Evolutionary conservation across 2,329 filamentous ascomycete species (phyloP), one percentile per base, ranked within the genome.

Genomic region (Cladosporium colombiae): DNA sequence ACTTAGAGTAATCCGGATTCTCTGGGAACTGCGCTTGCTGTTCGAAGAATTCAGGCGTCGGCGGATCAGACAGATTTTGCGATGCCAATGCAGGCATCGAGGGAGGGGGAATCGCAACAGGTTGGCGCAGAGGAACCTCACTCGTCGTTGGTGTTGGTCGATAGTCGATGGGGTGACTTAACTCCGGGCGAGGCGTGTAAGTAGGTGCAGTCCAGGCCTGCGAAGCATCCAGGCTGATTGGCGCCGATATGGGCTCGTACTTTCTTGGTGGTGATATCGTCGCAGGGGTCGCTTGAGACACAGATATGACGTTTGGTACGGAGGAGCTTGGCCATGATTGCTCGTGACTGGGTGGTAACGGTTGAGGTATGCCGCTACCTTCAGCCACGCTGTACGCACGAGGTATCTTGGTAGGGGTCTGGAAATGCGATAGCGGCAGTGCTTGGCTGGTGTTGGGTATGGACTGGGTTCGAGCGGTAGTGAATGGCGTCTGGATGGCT

Each of bases 11-110:
- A 8, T 35, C 44, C 21, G 23, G 56, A 18, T 33, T 25, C 23
- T 44, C 44, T 11, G 49, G 55, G 25, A 29, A 53, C 3, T 71
- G 66, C 18, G 59, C n/a, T 57, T 74, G 70, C 35, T 73, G 66
- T 50, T 74, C 73, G 55, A 72, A 73, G 49, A 68, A 67, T 5
- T 74, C 70, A 11, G 70, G 62, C 27, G 62, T 50, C 8, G 62
- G 23, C 2, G 53, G 62, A 16, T 65, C 55, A 1, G 62, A 59
- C 27, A 37, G 5, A 10, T 21, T 23, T n/a, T 49, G 53, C 0
- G 62, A 44, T 25, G 18, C 37, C 8, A 55, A 35, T 14, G 40
- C 23, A 18, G 55, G 29, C 37, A 44, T 27, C 14, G 62, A 40
- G 25, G 62, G 21, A 1, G 37, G n/a, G 23, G 62, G 37, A 25